phyloP scores from a whole-genome alignment of 2,329 filamentous ascomycete genomes.

The Ophiocordyceps camponoti-leonardi region DNA sequence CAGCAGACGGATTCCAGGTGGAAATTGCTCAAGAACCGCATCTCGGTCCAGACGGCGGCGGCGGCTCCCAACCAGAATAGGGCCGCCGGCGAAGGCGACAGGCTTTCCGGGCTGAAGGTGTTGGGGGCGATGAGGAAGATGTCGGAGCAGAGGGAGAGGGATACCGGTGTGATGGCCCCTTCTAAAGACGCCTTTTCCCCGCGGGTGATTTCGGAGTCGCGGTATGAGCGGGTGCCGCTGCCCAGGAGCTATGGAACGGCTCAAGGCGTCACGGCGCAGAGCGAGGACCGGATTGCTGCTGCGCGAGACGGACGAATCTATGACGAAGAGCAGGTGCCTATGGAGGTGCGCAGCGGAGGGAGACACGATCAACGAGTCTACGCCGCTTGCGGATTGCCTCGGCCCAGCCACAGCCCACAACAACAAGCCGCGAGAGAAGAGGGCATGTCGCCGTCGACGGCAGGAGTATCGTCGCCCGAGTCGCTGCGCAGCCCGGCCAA shows the following conservation, averaged over 20 bases:
- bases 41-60: constrained; percentile 12
- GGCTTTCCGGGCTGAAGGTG: constrained; percentile 10
- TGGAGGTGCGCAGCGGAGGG: neutral
- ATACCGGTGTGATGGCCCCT: neutral
- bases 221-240: constrained; percentile 20
- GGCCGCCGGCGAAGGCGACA: constrained; percentile 7
- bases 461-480: neutral
- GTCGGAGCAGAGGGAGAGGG: constrained; percentile 7
- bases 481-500: neutral
- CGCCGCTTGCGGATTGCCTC: neutral
- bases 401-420: neutral
- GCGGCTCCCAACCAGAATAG: constrained; percentile 5
- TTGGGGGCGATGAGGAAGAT: constrained; percentile 10
- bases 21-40: constrained; percentile 15
- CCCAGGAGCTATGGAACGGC: constrained; percentile 18
- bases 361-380: neutral
- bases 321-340: neutral
- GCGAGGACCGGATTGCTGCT: constrained; percentile 13
- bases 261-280: constrained; percentile 8
- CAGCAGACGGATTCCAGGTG: constrained; percentile 9
- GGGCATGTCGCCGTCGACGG: neutral
- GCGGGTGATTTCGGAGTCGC: constrained; percentile 10
- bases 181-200: neutral
- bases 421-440: neutral
- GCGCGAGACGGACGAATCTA: constrained; percentile 6